Percentiles rank a stretch among this genome's conserved stretches.
Conservation (phyloP, 1,284 basidiomycete species). For the Ustilago loliicola region DNA sequence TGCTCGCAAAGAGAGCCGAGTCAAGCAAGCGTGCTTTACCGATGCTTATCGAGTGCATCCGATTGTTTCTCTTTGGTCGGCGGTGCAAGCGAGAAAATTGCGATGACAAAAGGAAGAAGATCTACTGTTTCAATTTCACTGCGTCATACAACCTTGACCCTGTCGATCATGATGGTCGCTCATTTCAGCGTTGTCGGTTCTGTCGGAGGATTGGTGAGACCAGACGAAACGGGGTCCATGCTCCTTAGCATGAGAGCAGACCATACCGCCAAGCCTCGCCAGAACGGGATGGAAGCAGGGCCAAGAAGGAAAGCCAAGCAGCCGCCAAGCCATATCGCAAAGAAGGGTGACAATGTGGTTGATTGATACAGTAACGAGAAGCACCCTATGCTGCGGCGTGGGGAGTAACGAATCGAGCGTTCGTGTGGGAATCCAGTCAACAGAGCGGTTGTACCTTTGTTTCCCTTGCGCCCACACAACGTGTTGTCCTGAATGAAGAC, state of each 20-base stretch:
- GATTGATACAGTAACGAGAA: not conserved
- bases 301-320: slow-evolving; percentile 10
- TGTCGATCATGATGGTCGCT: not conserved
- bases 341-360: not conserved
- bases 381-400: not conserved
- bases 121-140: not conserved
- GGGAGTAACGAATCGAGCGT: too few relatives aligned
- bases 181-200: too few relatives aligned
- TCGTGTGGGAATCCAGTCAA: too few relatives aligned
- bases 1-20: not conserved
- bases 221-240: not conserved
- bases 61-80: not conserved
- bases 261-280: slow-evolving; percentile 17
- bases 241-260: not conserved
- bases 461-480: slow-evolving; percentile 5
- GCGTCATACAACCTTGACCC: not conserved
- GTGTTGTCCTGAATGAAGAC: not conserved
- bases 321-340: slow-evolving; percentile 10
- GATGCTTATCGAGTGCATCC: not conserved
- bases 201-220: too few relatives aligned
- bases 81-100: not conserved
- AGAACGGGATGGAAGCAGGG: not conserved
- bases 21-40: not conserved
- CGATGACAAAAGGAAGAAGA: not conserved
- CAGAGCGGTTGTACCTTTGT: not conserved